Percentiles rank a stretch among this genome's conserved stretches.
Evolutionary conservation across 2,329 filamentous ascomycete genomes (phyloP).

Genomic region (Blumeria hordei): DNA sequence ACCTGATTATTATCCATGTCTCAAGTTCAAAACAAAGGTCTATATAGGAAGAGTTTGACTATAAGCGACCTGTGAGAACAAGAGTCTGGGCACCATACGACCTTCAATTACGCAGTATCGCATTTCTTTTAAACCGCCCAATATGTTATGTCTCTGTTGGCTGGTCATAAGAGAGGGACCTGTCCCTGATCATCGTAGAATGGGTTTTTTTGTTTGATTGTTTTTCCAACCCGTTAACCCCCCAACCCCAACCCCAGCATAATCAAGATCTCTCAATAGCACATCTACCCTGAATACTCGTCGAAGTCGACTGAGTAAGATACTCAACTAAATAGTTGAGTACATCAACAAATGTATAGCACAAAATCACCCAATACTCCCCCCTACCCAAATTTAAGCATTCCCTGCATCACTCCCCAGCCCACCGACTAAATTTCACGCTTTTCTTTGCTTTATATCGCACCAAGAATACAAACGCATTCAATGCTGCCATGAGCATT

Average conservation of each 20-base stretch:
- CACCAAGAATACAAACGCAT: background rate
- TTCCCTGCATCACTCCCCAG: background rate
- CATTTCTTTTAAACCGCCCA: background rate
- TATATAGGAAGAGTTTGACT: background rate
- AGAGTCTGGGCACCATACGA: no score
- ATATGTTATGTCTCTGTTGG: constrained; percentile 1
- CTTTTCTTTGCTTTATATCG: background rate
- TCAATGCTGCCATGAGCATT: background rate
- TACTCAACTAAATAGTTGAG: background rate
- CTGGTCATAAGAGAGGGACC: constrained; percentile 14
- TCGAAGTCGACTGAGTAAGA: background rate
- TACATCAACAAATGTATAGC: background rate
- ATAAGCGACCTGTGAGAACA: no score
- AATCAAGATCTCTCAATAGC: constrained; percentile 4
- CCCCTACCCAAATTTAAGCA: background rate
- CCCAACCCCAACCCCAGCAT: constrained; percentile 4
- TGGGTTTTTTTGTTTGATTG: constrained; percentile 9
- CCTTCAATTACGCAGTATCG: background rate
- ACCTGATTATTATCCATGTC: constrained; percentile 9
- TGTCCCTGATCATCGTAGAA: constrained; percentile 14
- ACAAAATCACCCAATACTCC: background rate
- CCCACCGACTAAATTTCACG: background rate
- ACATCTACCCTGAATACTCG: background rate
- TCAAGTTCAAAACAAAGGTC: background rate
- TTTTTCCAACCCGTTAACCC: constrained; percentile 2